phyloP scores from a whole-genome alignment of 805 yeast genomes.

The Myxozyma mucilagina region DNA sequence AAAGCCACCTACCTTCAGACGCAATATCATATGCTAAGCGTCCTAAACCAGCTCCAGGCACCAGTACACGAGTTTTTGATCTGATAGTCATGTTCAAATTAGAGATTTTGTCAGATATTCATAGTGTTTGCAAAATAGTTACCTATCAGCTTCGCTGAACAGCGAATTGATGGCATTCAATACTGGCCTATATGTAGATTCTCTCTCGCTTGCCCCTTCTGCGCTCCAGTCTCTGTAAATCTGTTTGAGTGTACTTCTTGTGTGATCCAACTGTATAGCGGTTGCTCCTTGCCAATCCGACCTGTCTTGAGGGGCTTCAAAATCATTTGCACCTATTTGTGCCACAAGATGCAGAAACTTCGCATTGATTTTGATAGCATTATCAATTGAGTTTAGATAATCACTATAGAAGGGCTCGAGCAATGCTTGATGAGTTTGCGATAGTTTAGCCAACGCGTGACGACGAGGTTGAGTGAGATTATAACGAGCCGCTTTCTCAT shows the following conservation, averaged over 20 bases:
- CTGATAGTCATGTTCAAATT: neutral
- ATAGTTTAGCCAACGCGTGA: neutral
- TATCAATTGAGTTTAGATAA: constrained; percentile 18
- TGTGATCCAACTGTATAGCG: constrained; percentile 18
- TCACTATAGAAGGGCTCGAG: constrained; percentile 13
- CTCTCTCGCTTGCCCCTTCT: constrained; percentile 51
- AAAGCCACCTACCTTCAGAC: constrained; percentile 2
- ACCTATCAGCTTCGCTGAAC: constrained; percentile 35
- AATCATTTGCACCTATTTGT: constrained; percentile 29
- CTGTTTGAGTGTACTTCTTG: constrained; percentile 54
- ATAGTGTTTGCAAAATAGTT: neutral
- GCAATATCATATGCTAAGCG: constrained; percentile 62
- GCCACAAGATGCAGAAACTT: constrained; percentile 33
- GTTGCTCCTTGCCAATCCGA: constrained; percentile 25
- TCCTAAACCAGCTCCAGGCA: constrained; percentile 91
- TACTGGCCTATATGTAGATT: constrained; percentile 58
- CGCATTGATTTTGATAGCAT: constrained; percentile 30
- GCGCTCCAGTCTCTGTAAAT: constrained; percentile 74
- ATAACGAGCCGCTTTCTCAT: constrained; percentile 18
- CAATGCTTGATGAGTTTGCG: constrained; percentile 7
- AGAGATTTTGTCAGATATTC: neutral
- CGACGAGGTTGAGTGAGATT: constrained; percentile 19
- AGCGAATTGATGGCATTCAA: constrained; percentile 43
- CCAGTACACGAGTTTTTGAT: constrained; percentile 47
- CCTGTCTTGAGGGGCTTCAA: constrained; percentile 33